phyloP scores from a whole-genome alignment of 2,329 filamentous ascomycete genomes.

The Phialophora tarda region DNA sequence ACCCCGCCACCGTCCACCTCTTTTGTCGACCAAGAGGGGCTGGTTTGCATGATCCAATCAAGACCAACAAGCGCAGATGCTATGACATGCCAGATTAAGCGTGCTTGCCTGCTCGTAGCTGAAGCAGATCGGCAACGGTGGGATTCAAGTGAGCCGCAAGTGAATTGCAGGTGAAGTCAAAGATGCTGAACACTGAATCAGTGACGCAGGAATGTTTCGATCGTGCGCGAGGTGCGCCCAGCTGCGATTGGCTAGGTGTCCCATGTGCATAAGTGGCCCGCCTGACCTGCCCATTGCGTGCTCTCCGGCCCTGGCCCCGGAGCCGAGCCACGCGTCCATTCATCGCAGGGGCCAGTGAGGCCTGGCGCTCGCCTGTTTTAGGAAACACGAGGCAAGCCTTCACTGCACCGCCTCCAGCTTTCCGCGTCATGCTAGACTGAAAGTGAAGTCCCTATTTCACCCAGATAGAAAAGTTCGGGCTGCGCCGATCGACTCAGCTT shows the following conservation, averaged over 20 bases:
- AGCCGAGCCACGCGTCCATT: slow-evolving; percentile 9
- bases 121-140: slow-evolving; percentile 8
- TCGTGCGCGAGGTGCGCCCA: slow-evolving; percentile 10
- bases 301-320: neutral
- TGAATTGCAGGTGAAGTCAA: neutral
- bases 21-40: slow-evolving; percentile 38
- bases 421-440: slow-evolving; percentile 10
- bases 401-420: neutral
- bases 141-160: slow-evolving; percentile 9
- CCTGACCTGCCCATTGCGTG: slow-evolving; percentile 10
- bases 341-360: neutral
- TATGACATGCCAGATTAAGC: slow-evolving; percentile 23
- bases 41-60: slow-evolving; percentile 36
- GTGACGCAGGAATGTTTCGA: slow-evolving; percentile 20
- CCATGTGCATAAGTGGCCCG: neutral
- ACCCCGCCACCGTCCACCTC: slow-evolving; percentile 28
- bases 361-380: neutral
- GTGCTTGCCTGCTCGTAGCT: too few species aligned
- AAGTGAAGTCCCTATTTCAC: slow-evolving; percentile 9
- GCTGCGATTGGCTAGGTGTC: slow-evolving; percentile 9
- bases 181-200: neutral
- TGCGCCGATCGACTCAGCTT: slow-evolving; percentile 2
- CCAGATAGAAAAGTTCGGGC: slow-evolving; percentile 7
- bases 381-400: neutral
- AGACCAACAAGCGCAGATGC: slow-evolving; percentile 23